Conservation (phyloP, 2,329 filamentous ascomycete genomes). For the Coniochaeta sp. region DNA sequence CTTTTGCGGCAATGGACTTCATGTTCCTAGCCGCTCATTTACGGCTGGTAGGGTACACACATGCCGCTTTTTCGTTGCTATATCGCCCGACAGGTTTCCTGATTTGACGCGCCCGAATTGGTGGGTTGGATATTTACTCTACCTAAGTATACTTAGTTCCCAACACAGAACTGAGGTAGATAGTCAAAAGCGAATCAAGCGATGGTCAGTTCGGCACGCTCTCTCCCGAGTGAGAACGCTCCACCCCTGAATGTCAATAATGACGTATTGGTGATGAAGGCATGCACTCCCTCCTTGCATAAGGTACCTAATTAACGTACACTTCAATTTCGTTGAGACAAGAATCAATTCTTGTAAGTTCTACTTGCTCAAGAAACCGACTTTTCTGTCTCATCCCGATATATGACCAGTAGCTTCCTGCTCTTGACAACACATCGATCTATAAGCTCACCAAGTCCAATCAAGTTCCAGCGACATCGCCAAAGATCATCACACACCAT, state of each 20-base stretch:
- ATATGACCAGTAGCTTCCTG: not conserved
- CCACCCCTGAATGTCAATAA: not conserved
- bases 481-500: not conserved
- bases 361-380: not conserved
- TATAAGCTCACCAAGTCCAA: too few species aligned
- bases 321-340: not conserved
- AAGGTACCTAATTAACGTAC: too few species aligned
- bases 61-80: not conserved
- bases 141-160: not conserved
- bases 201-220: not conserved
- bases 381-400: not conserved
- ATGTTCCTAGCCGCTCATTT: not conserved
- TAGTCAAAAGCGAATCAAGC: not conserved
- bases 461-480: not conserved
- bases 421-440: too few species aligned
- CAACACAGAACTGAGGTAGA: not conserved
- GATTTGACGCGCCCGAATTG: not conserved
- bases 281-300: too few species aligned
- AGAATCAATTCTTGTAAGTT: not conserved
- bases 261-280: not conserved
- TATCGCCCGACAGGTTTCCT: not conserved
- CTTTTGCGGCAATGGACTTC: not conserved
- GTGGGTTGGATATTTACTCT: not conserved
- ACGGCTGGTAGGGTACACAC: not conserved
- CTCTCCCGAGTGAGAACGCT: not conserved